Conservation (phyloP, 768 basidiomycete species). For the Pisolithus albus region DNA sequence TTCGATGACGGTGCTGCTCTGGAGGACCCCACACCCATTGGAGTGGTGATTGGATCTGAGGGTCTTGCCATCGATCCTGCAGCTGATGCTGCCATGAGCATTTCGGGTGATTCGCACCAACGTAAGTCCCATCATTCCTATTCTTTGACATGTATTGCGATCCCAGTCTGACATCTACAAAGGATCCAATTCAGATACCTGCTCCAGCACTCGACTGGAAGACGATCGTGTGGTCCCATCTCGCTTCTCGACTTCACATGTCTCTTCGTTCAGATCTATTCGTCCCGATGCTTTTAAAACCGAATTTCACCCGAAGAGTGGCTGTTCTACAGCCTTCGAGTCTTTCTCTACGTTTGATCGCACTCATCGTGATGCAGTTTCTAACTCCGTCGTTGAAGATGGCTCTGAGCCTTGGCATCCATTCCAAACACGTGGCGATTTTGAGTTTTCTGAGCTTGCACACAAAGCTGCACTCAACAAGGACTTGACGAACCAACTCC, state of each 20-base stretch:
- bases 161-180: not conserved
- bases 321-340: not conserved
- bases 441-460: slow-evolving; percentile 7
- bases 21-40: not conserved
- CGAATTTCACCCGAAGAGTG: slow-evolving; percentile 2
- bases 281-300: slow-evolving; percentile 3
- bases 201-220: not conserved
- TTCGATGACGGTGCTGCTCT: not conserved
- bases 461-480: slow-evolving; percentile 2
- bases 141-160: not conserved
- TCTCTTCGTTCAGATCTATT: not conserved
- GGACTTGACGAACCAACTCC: slow-evolving; percentile 1
- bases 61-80: not conserved
- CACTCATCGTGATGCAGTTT: not conserved
- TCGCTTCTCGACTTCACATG: not conserved
- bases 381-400: not conserved
- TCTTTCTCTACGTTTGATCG: slow-evolving; percentile 2
- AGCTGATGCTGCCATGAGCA: not conserved
- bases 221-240: not conserved
- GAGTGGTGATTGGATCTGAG: too few relatives aligned
- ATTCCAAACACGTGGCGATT: slow-evolving; percentile 1
- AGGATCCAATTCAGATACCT: not conserved
- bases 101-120: not conserved
- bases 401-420: slow-evolving; percentile 4
- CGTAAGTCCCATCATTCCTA: not conserved